Evolutionary conservation across 306 rosid species (phyloP), one percentile per base, ranked within the genome.

Genomic region (Phaseolus lunatus): DNA sequence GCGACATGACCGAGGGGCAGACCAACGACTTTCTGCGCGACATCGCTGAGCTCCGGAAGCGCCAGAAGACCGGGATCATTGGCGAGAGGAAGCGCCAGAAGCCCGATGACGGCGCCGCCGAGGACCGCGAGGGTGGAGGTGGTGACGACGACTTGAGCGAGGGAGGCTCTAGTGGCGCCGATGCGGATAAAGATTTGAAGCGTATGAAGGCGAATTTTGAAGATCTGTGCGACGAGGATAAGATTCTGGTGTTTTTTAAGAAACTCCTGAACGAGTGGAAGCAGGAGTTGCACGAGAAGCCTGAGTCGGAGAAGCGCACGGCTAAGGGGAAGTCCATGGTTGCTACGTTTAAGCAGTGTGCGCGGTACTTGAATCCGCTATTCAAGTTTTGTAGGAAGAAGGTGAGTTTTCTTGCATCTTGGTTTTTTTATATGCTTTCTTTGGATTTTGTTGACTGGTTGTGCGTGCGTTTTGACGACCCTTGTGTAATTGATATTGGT

Each of bases 1-100:
- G 98, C 37, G 99, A 96, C 75, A 92, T 89, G 96, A 96, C 97
- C 1, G 97, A 92, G 83, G 99, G 98, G 45, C 99, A 96, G 85
- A 96, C 99, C 14, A 92, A 96, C 33, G 99, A 96, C 63, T 96
- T 96, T 65, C 83, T 92, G 63, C 89, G 99, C 22, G 98, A 96
- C 72, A 96, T 96, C 20, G 96, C 91, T 5, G 99, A 96, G 85
- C 85, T 96, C 73, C 82, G 96, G 90, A 96, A 96, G 87, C 91
- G 99, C 69, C 99, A 92, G 89, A 92, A 90, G 89, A 59, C 93
- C 3, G 99, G 99, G 74, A 91, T 96, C n/a, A 0, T 83, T 86
- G 85, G 94, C 39, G 98, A 92, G 73, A 87, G 98, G 85, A 96
- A 92, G 90, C 73, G 96, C 80, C 84, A 84, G 85, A 92, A 92